phyloP scores from a whole-genome alignment of 2,329 filamentous ascomycete genomes.

The Epichloe aotearoae region DNA sequence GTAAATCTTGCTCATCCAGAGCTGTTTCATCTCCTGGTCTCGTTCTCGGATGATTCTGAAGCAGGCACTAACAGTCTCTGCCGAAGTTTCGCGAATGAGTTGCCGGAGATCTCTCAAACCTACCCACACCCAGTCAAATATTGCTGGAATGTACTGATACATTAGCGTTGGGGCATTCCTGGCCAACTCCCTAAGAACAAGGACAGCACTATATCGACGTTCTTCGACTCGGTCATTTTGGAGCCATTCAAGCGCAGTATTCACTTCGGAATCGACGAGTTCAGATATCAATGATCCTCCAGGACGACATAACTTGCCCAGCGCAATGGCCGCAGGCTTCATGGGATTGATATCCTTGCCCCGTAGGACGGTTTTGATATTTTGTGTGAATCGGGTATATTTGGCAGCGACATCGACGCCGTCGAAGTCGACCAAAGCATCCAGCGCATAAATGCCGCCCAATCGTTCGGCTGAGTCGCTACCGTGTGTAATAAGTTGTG shows the following conservation, averaged over 20 bases:
- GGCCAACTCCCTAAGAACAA: conserved; percentile 81
- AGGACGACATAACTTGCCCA: conserved; percentile 82
- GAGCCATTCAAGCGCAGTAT: conserved; percentile 91
- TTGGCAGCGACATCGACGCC: conserved; percentile 88
- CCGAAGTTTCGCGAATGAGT: conserved; percentile 81
- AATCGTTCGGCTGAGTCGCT: conserved; percentile 79
- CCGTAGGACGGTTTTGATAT: conserved; percentile 73
- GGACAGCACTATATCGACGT: conserved; percentile 80
- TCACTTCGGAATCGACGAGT: conserved; percentile 91
- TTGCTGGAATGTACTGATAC: conserved; percentile 87
- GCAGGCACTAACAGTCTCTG: conserved; percentile 85
- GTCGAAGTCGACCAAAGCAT: conserved; percentile 90
- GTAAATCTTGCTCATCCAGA: conserved; percentile 86
- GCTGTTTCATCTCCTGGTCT: conserved; percentile 73
- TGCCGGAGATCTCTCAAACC: conserved; percentile 81
- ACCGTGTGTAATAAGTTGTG: conserved; percentile 64
- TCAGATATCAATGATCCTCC: conserved; percentile 91
- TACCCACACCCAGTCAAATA: conserved; percentile 94
- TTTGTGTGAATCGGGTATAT: conserved; percentile 86
- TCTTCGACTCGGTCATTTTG: conserved; percentile 92
- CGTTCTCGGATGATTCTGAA: conserved; percentile 92
- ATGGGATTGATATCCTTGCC: conserved; percentile 87
- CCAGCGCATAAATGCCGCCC: conserved; percentile 83
- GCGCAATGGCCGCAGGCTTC: conserved; percentile 74
- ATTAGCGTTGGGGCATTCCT: conserved; percentile 89